These are phyloP conservation scores for Cenococcum geophilum DNA, from an alignment of 495 filamentous ascomycete genomes.

Conservation along the genomic window DNA sequence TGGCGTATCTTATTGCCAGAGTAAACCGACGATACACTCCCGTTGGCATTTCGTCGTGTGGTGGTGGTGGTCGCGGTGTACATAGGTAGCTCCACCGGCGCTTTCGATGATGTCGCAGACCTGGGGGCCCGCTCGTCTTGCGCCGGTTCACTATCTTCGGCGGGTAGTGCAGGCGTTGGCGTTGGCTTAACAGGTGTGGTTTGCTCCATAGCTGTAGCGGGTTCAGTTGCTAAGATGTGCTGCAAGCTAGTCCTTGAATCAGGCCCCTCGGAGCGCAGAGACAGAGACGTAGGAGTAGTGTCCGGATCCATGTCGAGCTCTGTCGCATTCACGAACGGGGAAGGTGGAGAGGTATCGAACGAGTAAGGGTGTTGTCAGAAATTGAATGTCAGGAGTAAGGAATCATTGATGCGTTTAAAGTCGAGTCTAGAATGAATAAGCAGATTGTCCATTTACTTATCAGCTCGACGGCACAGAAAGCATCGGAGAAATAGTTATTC, in stretches of 20 bases:
- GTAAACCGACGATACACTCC: slow-evolving; percentile 61
- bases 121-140: slow-evolving; percentile 35
- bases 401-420: slow-evolving; percentile 1
- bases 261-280: slow-evolving; percentile 25
- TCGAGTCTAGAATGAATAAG: slow-evolving; percentile 1
- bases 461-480: background rate
- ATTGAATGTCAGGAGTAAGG: background rate
- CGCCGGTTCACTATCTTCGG: slow-evolving; percentile 22
- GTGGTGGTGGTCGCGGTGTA: slow-evolving; percentile 52
- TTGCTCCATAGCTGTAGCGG: slow-evolving; percentile 20
- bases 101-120: slow-evolving; percentile 22
- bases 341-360: background rate
- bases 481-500: background rate
- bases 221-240: slow-evolving; percentile 35
- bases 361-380: background rate
- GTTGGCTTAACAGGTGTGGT: slow-evolving; percentile 7
- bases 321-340: background rate
- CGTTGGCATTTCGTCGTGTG: slow-evolving; percentile 60
- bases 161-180: slow-evolving; percentile 19
- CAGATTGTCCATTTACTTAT: background rate
- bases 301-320: slow-evolving; percentile 26
- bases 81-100: slow-evolving; percentile 42
- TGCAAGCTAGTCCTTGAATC: slow-evolving; percentile 30
- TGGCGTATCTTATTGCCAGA: slow-evolving; percentile 92
- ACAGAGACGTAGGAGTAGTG: slow-evolving; percentile 17